Base-by-base conservation (phyloP, 805 yeast genomes). In the Metschnikowia drakensbergensis region DNA sequence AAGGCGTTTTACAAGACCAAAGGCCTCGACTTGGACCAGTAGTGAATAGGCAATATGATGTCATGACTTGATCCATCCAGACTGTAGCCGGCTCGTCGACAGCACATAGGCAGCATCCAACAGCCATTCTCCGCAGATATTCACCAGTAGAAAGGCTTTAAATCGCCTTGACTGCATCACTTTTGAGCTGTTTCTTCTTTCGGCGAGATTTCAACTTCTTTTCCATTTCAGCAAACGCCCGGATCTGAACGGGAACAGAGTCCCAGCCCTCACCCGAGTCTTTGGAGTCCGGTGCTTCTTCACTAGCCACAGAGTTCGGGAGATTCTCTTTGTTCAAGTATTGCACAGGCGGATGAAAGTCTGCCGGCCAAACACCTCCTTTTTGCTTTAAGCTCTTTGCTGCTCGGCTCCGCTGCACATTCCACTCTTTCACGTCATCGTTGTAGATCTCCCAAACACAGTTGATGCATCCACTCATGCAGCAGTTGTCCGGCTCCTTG, bases 401-500 rank as follows among this genome's bases (percentile, higher is more conserved):
- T 0, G 96, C 97, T 48, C 73, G 63, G 34, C 66, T 67, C 17
- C 96, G 71, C 59, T 73, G 67, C 1, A 53, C 62, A 58, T 82
- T 81, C 96, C 97, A 94, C 31, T 88, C 88, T 53, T 81, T 83
- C 43, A 91, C 60, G 63, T 94, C 98, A 46, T 92, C 97, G 55
- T 86, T 84, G 63, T 81, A 92, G 47, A 88, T 69, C 58, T 91
- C 97, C 98, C 98, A 94, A 1, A 92, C 98, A 66, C 99, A 92
- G 66, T 92, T 90, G 29, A 88, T 83, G 66, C 99, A 92, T 1
- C 99, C 99, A 49, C 94, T 84, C 96, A 90, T 90, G 66, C 99
- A 92, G 65, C 99, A 92, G 65, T 92, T 90, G 58, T 91, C 96
- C 1, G 98, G 98, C 57, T 88, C 96, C 4, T 69, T 72, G 0